phyloP scores from a whole-genome alignment of 2,329 filamentous ascomycete species.

The Talaromyces sp. region DNA sequence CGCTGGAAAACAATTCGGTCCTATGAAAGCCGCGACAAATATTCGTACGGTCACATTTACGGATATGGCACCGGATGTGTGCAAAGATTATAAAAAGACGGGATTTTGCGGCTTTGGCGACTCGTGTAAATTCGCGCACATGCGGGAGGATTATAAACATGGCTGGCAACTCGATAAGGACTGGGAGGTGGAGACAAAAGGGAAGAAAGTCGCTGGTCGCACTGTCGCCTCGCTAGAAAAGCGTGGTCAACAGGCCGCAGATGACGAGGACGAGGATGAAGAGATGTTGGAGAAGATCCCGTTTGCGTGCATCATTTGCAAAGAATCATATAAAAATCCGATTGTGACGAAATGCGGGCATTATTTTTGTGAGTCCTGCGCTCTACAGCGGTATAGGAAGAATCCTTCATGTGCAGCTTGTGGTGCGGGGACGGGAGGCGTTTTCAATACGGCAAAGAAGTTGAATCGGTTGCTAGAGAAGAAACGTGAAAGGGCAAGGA shows the following conservation, averaged over 20 bases:
- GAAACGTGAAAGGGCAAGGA: constrained; percentile 59
- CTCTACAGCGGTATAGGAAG: constrained; percentile 78
- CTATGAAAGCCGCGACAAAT: constrained; percentile 80
- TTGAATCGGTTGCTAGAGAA: constrained; percentile 74
- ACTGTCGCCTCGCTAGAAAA: constrained; percentile 47
- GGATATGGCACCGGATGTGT: constrained; percentile 89
- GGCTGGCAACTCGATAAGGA: constrained; percentile 95
- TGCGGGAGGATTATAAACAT: constrained; percentile 67
- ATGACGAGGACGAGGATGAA: constrained; percentile 60
- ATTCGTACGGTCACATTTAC: constrained; percentile 85
- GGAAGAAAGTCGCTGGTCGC: constrained; percentile 45
- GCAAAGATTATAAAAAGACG: constrained; percentile 88
- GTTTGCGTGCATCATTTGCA: constrained; percentile 85
- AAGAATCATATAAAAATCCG: constrained; percentile 71
- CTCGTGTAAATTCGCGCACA: constrained; percentile 69
- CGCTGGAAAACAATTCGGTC: constrained; percentile 68
- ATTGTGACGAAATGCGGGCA: constrained; percentile 88
- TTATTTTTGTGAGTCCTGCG: constrained; percentile 92
- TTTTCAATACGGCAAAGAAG: constrained; percentile 84
- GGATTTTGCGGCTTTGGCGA: constrained; percentile 67
- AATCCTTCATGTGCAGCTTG: constrained; percentile 85
- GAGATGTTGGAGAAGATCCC: constrained; percentile 78
- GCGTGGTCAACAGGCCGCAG: constrained; percentile 46
- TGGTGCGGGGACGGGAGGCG: constrained; percentile 77
- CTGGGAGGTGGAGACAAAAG: constrained; percentile 80